Evolutionary conservation across 225 moss, liverwort and hornwort species (phyloP).

Genomic region (Bryum argenteum): DNA sequence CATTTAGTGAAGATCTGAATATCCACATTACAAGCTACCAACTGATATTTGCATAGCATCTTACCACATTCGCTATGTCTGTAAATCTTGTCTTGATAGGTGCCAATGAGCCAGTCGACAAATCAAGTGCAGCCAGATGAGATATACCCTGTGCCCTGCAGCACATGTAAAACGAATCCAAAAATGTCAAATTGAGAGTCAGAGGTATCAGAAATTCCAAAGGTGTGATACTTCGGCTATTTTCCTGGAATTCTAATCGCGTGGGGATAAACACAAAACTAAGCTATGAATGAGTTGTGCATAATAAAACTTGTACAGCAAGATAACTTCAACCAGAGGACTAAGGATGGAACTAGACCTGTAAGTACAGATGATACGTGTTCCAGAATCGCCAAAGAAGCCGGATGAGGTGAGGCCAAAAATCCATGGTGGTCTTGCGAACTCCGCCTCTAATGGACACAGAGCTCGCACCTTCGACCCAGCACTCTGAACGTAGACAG

Average conservation of each 20-base stretch:
- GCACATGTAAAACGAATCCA: constrained; percentile 28
- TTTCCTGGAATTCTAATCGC: background rate
- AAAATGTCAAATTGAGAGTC: constrained; percentile 1
- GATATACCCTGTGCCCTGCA: constrained; percentile 75
- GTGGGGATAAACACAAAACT: background rate
- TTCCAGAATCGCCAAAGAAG: constrained; percentile 60
- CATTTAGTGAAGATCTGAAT: background rate
- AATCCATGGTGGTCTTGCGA: constrained; percentile 75
- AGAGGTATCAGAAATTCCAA: background rate
- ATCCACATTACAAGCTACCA: constrained; percentile 10
- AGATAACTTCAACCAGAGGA: constrained; percentile 3
- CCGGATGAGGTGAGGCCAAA: constrained; percentile 78
- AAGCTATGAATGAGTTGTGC: background rate
- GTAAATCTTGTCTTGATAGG: constrained; percentile 69
- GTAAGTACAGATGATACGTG: constrained; percentile 71
- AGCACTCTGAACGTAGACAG: constrained; percentile 52
- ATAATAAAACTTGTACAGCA: constrained; percentile 5
- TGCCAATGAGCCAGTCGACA: constrained; percentile 51
- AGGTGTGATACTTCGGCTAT: background rate
- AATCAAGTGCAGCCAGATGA: constrained; percentile 62
- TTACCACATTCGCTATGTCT: constrained; percentile 77
- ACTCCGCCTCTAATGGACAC: constrained; percentile 79
- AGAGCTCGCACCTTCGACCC: constrained; percentile 64
- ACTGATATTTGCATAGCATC: constrained; percentile 4
- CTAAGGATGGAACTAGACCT: constrained; percentile 42